Evolutionary conservation across 169 alveolate species (phyloP), one percentile per base, ranked within the genome.

Genomic region (Eimeria falciformis): DNA sequence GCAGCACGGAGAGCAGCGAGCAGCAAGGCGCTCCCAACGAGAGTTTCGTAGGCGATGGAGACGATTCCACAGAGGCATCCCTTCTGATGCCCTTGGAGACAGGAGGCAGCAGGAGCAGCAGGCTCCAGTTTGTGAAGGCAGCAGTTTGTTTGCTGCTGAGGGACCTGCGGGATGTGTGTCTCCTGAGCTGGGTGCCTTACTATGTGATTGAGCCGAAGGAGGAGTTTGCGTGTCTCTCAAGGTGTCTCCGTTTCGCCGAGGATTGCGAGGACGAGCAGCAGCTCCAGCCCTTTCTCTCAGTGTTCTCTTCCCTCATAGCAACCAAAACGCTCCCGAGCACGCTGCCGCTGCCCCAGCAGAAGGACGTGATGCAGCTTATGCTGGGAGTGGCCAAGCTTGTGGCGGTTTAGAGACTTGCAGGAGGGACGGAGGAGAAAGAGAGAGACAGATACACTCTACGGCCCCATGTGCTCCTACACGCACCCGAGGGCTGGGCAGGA

Each of bases 331-430:
- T 87, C 43, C 87, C 87, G 14, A 69, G 87, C 78, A 69, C 69
- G 46, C 75, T 68, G 40, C 83, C 92, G 29, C 87, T 69, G 81
- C 89, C 50, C 94, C 84, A 73, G 33, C 84, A 73, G 14, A 73
- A 73, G 23, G 84, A 73, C 14, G 62, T 73, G 0, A n/a, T 73
- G 40, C 25, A 73, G n/a, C 84, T 45, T 2, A 73, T 43, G 84
- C 62, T 73, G 6, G 25, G 58, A 33, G 58, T 56, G 9, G 84
- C 46, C 3, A 73, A 43, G 40, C 84, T 73, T 37, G 84, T 73
- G 14, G 84, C 46, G n/a, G 84, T n/a, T 21, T 73, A 43, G 62
- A 5, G 21, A 27, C 46, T n/a, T 47, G 3, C 1, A 23, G 37
- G 79, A 68, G 53, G 37, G 79, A 68, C 53, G 23, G 53, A 5